These are phyloP conservation scores for Purpureocillium lavendulum DNA, from an alignment of 2,329 filamentous ascomycete genomes.

Conservation along the genomic window DNA sequence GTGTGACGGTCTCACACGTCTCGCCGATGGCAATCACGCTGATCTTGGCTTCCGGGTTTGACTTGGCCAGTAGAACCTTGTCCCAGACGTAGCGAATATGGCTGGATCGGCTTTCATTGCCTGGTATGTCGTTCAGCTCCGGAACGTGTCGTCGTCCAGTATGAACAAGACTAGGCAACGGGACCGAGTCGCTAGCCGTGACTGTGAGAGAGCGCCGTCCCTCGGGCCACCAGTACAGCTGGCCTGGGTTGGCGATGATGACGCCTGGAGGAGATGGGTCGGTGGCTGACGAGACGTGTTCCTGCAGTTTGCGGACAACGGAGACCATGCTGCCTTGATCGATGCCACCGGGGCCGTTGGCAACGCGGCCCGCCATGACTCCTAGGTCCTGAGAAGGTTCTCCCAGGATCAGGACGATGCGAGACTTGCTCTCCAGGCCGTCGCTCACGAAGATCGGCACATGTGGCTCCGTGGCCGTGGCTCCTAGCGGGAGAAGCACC, in stretches of 20 bases:
- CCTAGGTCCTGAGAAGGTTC: slow-evolving; percentile 66
- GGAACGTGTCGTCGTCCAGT: slow-evolving; percentile 40
- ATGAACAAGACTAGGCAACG: slow-evolving; percentile 56
- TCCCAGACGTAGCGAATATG: slow-evolving; percentile 65
- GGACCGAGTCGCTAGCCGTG: slow-evolving; percentile 46
- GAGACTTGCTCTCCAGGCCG: slow-evolving; percentile 46
- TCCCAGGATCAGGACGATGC: slow-evolving; percentile 65
- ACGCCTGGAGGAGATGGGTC: slow-evolving; percentile 44
- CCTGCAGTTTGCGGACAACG: slow-evolving; percentile 42
- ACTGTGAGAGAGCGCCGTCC: slow-evolving; percentile 51
- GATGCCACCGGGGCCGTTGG: slow-evolving; percentile 57
- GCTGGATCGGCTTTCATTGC: slow-evolving; percentile 44
- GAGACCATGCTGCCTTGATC: slow-evolving; percentile 62
- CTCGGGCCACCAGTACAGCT: slow-evolving; percentile 68
- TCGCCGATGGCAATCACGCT: slow-evolving; percentile 67
- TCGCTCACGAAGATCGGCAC: slow-evolving; percentile 55
- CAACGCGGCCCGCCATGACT: slow-evolving; percentile 61
- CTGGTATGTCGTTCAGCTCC: slow-evolving; percentile 51
- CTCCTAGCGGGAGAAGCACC: slow-evolving; percentile 52
- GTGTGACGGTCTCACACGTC: slow-evolving; percentile 47
- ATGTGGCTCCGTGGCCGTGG: slow-evolving; percentile 41
- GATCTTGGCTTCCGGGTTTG: slow-evolving; percentile 43
- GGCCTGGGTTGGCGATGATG: slow-evolving; percentile 69
- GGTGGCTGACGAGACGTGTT: slow-evolving; percentile 21
- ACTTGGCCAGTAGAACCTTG: slow-evolving; percentile 44